A percentile compares a stretch with the other conserved stretches of the same genome.
phyloP scores from a whole-genome alignment of 2,329 filamentous ascomycete genomes.

The Xylaria sp. region DNA sequence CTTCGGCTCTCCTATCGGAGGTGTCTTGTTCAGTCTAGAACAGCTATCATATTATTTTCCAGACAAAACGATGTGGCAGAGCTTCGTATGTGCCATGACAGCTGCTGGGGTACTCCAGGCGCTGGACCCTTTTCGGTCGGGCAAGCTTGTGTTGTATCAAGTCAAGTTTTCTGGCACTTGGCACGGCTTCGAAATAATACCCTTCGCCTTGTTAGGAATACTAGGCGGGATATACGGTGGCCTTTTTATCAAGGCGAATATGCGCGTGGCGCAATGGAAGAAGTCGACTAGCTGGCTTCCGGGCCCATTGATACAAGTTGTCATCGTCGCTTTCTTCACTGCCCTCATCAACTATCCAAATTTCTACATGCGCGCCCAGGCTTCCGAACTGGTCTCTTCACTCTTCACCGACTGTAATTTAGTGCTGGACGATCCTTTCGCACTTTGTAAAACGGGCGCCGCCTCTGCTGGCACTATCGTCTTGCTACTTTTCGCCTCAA shows the following conservation, averaged over 20 bases:
- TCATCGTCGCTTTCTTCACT: constrained; percentile 78
- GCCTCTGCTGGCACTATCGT: constrained; percentile 83
- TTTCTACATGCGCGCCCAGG: constrained; percentile 92
- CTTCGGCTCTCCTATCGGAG: constrained; percentile 88
- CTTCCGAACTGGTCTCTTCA: constrained; percentile 87
- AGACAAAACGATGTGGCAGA: constrained; percentile 99
- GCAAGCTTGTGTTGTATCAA: constrained; percentile 94
- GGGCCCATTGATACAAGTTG: constrained; percentile 78
- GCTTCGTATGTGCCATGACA: constrained; percentile 99
- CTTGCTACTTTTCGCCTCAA: constrained; percentile 78
- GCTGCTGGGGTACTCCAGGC: constrained; percentile 92
- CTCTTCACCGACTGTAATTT: constrained; percentile 90
- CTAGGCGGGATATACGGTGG: constrained; percentile 93
- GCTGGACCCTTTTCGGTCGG: constrained; percentile 91
- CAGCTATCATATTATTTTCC: constrained; percentile 98
- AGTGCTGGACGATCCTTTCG: constrained; percentile 82
- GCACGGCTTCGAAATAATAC: constrained; percentile 93
- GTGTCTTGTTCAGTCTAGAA: constrained; percentile 90
- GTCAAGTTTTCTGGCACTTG: constrained; percentile 90
- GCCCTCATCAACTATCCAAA: constrained; percentile 94
- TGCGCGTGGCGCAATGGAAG: constrained; percentile 82
- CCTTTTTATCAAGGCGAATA: constrained; percentile 93
- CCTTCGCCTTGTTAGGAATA: constrained; percentile 85
- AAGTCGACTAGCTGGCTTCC: constrained; percentile 69
- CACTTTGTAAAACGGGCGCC: constrained; percentile 85